Conservation (phyloP, 164 flowering plant species). For the Vitis cinerea region DNA sequence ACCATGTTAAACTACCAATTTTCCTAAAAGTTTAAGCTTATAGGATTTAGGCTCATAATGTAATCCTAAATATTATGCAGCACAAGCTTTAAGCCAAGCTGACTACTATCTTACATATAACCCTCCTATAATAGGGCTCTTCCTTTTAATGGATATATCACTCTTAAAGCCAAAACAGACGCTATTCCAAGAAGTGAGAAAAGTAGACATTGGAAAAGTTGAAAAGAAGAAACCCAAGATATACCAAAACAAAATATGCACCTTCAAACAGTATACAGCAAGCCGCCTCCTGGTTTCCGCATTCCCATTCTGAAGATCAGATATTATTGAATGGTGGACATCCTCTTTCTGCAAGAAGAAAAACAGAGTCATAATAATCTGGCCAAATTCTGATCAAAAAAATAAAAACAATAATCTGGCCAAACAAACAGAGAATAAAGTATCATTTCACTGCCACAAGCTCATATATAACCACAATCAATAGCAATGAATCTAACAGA, state of each 20-base stretch:
- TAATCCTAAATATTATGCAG: no score
- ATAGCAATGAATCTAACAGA: not conserved
- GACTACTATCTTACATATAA: no score
- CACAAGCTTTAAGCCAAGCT: no score
- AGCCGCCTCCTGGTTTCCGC: conserved; percentile 98
- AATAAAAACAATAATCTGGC: not conserved
- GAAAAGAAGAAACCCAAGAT: not conserved
- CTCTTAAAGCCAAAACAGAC: not conserved
- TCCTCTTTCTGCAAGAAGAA: conserved; percentile 84
- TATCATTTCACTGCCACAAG: not conserved
- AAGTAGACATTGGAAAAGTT: not conserved
- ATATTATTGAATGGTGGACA: conserved; percentile 97
- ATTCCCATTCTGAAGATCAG: conserved; percentile 98
- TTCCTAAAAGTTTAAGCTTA: no score
- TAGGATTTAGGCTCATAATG: no score
- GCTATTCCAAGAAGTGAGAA: not conserved
- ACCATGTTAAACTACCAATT: no score
- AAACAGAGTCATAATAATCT: not conserved
- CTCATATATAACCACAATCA: not conserved
- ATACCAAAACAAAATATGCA: conserved; percentile 16
- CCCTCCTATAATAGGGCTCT: no score
- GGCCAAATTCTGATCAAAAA: not conserved
- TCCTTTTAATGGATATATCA: no score
- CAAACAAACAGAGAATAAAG: no score
- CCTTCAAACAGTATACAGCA: conserved; percentile 99